A percentile compares a stretch with the other conserved stretches of the same genome.
Conservation (phyloP, 495 filamentous ascomycete genomes). For the Tuber borchii region DNA sequence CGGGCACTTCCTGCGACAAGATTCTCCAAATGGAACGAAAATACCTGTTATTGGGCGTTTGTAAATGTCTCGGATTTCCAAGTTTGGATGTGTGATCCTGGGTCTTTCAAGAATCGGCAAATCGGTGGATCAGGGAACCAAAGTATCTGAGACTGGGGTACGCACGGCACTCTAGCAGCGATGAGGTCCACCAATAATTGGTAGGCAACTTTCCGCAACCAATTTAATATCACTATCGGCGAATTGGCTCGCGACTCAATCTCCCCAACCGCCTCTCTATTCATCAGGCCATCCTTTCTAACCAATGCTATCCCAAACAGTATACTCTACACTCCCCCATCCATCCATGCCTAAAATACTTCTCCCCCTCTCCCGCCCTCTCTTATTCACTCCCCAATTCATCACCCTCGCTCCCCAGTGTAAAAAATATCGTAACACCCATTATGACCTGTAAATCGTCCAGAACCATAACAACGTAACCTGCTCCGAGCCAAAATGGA, state of each 20-base stretch:
- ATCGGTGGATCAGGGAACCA: neutral
- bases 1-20: neutral
- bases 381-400: neutral
- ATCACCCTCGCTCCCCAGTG: neutral
- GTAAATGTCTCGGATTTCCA: neutral
- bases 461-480: neutral
- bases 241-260: neutral
- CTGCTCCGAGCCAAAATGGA: neutral
- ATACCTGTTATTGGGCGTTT: neutral
- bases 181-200: neutral
- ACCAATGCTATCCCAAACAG: neutral
- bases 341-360: neutral
- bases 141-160: neutral
- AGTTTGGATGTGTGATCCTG: neutral
- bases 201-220: neutral
- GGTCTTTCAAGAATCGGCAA: neutral
- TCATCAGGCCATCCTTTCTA: neutral
- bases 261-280: neutral
- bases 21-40: neutral
- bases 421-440: neutral
- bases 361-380: neutral
- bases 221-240: neutral
- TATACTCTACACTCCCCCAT: neutral
- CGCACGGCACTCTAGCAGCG: neutral
- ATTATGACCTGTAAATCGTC: slow-evolving; percentile 3